Evolutionary conservation across 2,329 filamentous ascomycete species (phyloP).

Genomic region (Fusarium sublunatum): DNA sequence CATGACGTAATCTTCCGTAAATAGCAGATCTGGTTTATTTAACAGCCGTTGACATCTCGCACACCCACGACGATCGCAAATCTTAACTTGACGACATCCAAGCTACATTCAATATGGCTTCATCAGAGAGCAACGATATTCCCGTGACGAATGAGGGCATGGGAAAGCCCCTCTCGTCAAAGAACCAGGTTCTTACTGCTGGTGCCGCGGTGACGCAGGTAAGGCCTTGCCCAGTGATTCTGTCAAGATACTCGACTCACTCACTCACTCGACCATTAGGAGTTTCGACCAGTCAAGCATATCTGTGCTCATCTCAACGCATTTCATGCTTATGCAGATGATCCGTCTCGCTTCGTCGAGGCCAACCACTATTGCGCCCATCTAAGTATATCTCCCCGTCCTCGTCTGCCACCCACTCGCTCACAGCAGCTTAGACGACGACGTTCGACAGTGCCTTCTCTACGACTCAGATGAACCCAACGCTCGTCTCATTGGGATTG

Average conservation of each 20-base stretch:
- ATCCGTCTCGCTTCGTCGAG: conserved; percentile 76
- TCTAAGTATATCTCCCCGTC: conserved; percentile 57
- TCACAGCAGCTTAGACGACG: conserved; percentile 54
- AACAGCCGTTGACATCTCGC: neutral
- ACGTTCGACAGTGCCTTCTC: conserved; percentile 85
- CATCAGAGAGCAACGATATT: conserved; percentile 10
- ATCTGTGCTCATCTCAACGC: conserved; percentile 87
- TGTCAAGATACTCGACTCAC: neutral
- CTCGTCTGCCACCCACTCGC: conserved; percentile 49
- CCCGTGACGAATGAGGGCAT: conserved; percentile 41
- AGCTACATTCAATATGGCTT: conserved; percentile 7
- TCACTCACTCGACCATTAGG: conserved; percentile 50
- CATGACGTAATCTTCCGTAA: conserved; percentile 29
- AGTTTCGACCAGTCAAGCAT: conserved; percentile 76
- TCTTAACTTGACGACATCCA: conserved; percentile 13
- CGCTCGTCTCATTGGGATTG: conserved; percentile 82
- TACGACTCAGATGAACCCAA: conserved; percentile 77
- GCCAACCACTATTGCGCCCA: conserved; percentile 89
- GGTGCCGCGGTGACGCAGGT: conserved; percentile 70
- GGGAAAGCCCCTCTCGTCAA: conserved; percentile 63
- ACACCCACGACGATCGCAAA: conserved; percentile 12
- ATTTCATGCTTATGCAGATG: conserved; percentile 85
- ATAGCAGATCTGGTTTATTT: neutral
- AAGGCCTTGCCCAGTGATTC: neutral
- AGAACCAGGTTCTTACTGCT: conserved; percentile 69